A percentile compares a stretch with the other conserved stretches of the same genome.
Evolutionary conservation across 192 early-diverging fungal species (phyloP).

Genomic region (Lunasporangiospora selenospora): DNA sequence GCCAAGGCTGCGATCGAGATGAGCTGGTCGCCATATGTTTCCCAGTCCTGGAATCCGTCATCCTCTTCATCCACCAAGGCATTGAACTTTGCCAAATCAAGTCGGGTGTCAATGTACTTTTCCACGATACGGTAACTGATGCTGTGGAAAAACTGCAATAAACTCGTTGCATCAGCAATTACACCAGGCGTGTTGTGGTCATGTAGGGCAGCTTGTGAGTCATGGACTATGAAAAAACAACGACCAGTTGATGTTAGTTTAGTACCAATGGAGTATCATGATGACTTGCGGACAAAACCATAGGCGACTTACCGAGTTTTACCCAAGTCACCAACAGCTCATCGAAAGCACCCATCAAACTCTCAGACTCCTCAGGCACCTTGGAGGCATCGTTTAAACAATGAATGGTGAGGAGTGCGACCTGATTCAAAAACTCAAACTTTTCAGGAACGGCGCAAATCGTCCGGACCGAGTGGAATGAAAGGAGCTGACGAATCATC

Average conservation of each 20-base stretch:
- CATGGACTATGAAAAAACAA: conserved; percentile 16
- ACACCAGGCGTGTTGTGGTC: conserved; percentile 32
- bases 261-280: too few species aligned
- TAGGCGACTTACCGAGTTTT: conserved; percentile 52
- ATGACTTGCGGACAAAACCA: neutral
- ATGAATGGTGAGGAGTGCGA: conserved; percentile 60
- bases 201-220: conserved; percentile 36
- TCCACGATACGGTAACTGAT: conserved; percentile 64
- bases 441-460: conserved; percentile 61
- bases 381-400: conserved; percentile 59
- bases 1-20: conserved; percentile 67
- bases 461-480: conserved; percentile 54
- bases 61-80: conserved; percentile 58
- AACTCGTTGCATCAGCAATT: conserved; percentile 39
- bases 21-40: conserved; percentile 77
- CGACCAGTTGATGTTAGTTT: neutral
- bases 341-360: conserved; percentile 66
- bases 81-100: conserved; percentile 60
- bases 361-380: conserved; percentile 53
- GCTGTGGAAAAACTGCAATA: conserved; percentile 55
- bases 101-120: conserved; percentile 65
- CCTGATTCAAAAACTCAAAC: conserved; percentile 62
- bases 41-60: conserved; percentile 69
- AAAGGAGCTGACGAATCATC: conserved; percentile 63
- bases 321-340: conserved; percentile 69